These are phyloP conservation scores for Dendrobium chrysotoxum DNA, from an alignment of 106 monocot genomes.

Conservation along the genomic window DNA sequence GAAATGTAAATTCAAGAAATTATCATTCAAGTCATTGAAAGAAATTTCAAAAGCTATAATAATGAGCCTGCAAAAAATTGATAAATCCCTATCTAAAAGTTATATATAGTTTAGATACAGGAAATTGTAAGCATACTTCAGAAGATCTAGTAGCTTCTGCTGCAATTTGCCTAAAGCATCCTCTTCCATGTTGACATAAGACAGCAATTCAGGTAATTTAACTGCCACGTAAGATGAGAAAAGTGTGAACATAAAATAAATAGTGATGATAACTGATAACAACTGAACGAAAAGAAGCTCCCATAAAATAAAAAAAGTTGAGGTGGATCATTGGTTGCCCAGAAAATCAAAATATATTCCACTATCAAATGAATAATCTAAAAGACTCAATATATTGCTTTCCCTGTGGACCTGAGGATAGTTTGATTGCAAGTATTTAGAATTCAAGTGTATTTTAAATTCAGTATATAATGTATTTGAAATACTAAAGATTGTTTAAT, in stretches of 20 bases:
- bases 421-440: too few relatives aligned
- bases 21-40: background rate
- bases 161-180: slow-evolving; percentile 73
- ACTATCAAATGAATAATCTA: background rate
- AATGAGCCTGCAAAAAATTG: background rate
- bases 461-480: too few relatives aligned
- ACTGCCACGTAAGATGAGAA: slow-evolving; percentile 39
- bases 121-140: slow-evolving; percentile 50
- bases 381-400: background rate
- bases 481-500: too few relatives aligned
- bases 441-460: too few relatives aligned
- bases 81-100: background rate
- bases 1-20: background rate
- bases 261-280: background rate
- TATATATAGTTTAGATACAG: background rate
- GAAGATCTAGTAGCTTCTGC: slow-evolving; percentile 71
- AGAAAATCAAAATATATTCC: background rate
- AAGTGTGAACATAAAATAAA: background rate
- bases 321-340: background rate
- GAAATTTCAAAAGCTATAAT: background rate
- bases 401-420: background rate
- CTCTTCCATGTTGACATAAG: slow-evolving; percentile 92
- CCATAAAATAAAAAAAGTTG: background rate
- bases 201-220: slow-evolving; percentile 83
- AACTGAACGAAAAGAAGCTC: background rate